phyloP scores from a whole-genome alignment of 225 moss, liverwort and hornwort genomes.

The Takakia lepidozioides region DNA sequence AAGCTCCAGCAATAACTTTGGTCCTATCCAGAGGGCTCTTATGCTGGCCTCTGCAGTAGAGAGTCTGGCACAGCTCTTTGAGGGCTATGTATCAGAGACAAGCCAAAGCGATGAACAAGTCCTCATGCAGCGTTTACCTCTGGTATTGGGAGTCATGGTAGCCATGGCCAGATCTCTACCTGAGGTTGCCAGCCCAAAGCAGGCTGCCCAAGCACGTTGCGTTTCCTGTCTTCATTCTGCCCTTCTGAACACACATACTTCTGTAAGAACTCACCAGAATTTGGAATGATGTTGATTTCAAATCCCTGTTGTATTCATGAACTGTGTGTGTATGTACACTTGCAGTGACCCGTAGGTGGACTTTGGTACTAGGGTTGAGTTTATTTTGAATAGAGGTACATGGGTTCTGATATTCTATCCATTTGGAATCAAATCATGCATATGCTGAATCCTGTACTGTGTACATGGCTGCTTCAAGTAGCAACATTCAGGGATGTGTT shows the following conservation, averaged over 20 bases:
- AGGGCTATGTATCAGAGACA: constrained; percentile 21
- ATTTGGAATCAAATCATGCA: too few species aligned
- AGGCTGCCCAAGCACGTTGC: constrained; percentile 59
- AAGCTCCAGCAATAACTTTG: constrained; percentile 18
- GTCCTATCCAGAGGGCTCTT: constrained; percentile 46
- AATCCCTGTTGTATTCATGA: too few species aligned
- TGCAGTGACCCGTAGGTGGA: too few species aligned
- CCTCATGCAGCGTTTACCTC: constrained; percentile 13
- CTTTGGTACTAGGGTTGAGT: too few species aligned
- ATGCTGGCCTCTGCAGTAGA: constrained; percentile 75
- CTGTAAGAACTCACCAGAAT: constrained; percentile 20
- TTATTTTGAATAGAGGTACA: too few species aligned
- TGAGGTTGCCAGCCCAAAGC: constrained; percentile 40
- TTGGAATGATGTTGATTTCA: too few species aligned
- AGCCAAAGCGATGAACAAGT: constrained; percentile 24
- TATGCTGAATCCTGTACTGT: too few species aligned
- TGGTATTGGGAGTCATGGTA: constrained; percentile 56
- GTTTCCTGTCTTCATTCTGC: constrained; percentile 64
- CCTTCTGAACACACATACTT: constrained; percentile 37
- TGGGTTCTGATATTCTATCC: too few species aligned
- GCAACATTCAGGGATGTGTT: too few species aligned
- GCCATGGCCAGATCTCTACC: constrained; percentile 58
- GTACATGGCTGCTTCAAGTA: too few species aligned
- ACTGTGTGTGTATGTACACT: too few species aligned
- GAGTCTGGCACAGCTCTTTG: constrained; percentile 55